Base-by-base conservation (phyloP, 2,329 filamentous ascomycete species). In the Neopestalotiopsis sp. region DNA sequence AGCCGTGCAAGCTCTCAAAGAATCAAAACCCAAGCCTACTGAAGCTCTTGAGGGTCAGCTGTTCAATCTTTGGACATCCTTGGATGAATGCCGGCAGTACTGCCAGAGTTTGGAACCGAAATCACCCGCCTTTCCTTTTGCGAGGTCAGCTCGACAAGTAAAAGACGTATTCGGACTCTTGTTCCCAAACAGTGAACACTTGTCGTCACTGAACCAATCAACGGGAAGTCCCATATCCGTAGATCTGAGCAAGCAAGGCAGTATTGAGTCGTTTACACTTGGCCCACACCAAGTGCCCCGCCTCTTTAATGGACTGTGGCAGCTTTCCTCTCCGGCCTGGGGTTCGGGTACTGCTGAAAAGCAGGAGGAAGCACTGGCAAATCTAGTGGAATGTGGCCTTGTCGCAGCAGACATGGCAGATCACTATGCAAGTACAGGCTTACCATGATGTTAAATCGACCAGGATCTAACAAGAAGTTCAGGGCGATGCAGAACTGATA, bases 1-100 rank as follows among this genome's bases (percentile, higher is more conserved):
- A 66, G 77, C 79, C 7, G 72, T 80, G 20, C 78, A 81, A 61
- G 78, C 80, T 1, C 71, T 81, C 20, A 81, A 81, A 61, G 80
- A 82, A 61, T 72, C 73, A 2, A 71, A 69, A 2, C 74, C 75
- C 2, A 65, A 72, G 2, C 61, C 70, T 1, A 71, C 61, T 1
- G 45, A 69, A 9, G 67, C 71, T 0, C 73, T 81, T 1, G 62
- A 75, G 32, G 42, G 40, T 2, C 40, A 67, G 0, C 73, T 79
- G 0, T 34, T 67, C 1, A 62, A 65, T 0, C 71, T 81, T 0
- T 61, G 74, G 9, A 30, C 61, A 3, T 71, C 72, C 10, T 40
- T 81, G 2, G 40, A 69, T 2, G 42, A 56, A 4, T 79, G 76
- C 67, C 67, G 64, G 5, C n/a, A 17, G 0, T 79, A 76, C 66